Base-by-base conservation (phyloP, 495 filamentous ascomycete species). In the Achaetomiella virescens region DNA sequence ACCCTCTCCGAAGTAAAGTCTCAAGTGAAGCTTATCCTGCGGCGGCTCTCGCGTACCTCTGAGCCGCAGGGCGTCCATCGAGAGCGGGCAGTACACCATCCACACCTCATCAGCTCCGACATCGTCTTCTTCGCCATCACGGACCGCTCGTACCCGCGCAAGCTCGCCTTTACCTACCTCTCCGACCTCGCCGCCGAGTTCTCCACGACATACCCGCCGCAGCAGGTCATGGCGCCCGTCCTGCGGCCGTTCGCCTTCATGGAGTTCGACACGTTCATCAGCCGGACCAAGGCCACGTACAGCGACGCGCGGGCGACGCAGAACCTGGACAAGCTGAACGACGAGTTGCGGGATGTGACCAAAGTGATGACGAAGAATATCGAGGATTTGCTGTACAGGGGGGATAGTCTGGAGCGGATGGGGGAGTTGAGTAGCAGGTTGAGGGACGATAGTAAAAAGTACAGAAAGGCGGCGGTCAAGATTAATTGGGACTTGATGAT, bases 301-400 rank as follows among this genome's bases (percentile, higher is more conserved):
- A 89, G 93, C 63, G 92, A 97, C 68, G 84, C 84, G 51, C 88
- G 95, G 54, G 93, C 95, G 5, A 84, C 88, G 6, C 77, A 81
- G 66, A 97, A 96, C 69, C 78, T 97, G 40, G 89, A 90, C 68
- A 88, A 89, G 64, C 73, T 96, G 59, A 96, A 97, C 64, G 89
- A 96, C 67, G 93, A 99, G 77, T 81, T 99, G 41, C 84, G 90
- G 64, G 93, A 97, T 79, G 93, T 99, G 49, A 97, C 93, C 14
- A 90, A 95, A 71, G 91, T 97, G 60, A 99, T 99, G 93, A 97
- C 93, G 31, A 99, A 97, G 81, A 99, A 99, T 70, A 99, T 99
- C 65, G 93, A 99, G 75, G 93, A 99, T 69, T 72, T 99, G 66
- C 70, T 99, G 54, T 99, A 99, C 66, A 79, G 93, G 51, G 93